Evolutionary conservation across 2,329 filamentous ascomycete genomes (phyloP).

Genomic region (Aquanectria penicillioides): DNA sequence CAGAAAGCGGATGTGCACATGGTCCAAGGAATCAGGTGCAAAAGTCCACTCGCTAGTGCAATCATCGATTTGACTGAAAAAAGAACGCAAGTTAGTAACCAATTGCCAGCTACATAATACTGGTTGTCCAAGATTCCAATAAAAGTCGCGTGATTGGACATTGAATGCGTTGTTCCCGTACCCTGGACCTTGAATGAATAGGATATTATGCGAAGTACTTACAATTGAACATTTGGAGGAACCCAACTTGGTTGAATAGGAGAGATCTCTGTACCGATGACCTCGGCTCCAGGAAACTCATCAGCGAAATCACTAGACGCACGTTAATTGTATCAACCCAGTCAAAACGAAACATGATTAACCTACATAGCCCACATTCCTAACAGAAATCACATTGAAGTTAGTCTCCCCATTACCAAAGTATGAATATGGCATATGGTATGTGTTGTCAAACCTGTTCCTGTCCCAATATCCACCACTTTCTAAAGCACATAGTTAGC

Average conservation of each 20-base stretch:
- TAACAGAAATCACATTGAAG: too few relatives aligned
- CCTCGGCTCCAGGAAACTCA: neutral
- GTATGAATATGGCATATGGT: neutral
- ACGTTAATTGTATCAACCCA: neutral
- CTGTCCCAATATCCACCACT: conserved; percentile 2
- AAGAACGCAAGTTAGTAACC: too few relatives aligned
- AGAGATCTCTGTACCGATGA: neutral
- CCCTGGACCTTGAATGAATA: too few relatives aligned
- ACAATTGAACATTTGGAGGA: neutral
- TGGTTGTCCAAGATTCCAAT: too few relatives aligned
- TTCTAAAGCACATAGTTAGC: neutral
- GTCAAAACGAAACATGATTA: neutral
- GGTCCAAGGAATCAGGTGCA: conserved; percentile 60
- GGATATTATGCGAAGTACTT: neutral
- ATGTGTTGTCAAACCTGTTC: neutral
- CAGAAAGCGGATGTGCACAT: conserved; percentile 66
- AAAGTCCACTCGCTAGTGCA: conserved; percentile 62
- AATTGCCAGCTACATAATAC: too few relatives aligned
- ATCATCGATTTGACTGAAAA: conserved; percentile 65
- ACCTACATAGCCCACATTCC: conserved; percentile 2
- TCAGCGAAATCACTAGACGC: neutral
- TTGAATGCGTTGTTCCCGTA: too few relatives aligned
- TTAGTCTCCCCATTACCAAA: too few relatives aligned
- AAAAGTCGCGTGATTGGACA: too few relatives aligned
- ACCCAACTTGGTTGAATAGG: conserved; percentile 4